Base-by-base conservation (phyloP, 257 asterid species). In the Parsonsia alboflavescens region DNA sequence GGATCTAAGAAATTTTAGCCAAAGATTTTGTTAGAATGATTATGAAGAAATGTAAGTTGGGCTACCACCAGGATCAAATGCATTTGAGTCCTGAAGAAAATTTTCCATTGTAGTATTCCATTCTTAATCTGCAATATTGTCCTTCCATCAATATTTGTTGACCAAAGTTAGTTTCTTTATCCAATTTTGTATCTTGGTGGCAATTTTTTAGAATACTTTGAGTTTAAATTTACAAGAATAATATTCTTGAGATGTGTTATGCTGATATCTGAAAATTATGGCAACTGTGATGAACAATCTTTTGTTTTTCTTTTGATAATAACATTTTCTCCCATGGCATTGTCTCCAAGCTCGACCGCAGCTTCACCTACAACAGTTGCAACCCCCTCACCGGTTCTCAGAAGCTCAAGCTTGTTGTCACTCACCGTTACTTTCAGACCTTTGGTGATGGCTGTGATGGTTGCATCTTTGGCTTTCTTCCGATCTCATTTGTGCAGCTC, bases 271-370 rank as follows among this genome's bases (percentile, higher is more conserved):
- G 39, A 68, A 33, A 22, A 11, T 69, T 10, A 10, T 48, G 26
- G 52, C 41, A 11, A 28, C 7, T 48, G 8, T 69, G 59, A 42
- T 30, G 26, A 64, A 11, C 22, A 10, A 28, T 41, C 19, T 30
- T 12, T 69, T 48, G 10, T 70, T 15, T 72, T 42, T 0, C 2
- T 13, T 63, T 77, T 5, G 62, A 48, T 8, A 72, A 39, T 84
- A 91, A 33, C 91, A 72, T 73, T 66, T 22, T 73, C 97, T 58
- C 97, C 97, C 17, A 0, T n/a, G 21, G 86, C 85, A 21, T 1
- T 70, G 28, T 73, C 96, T 54, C 92, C 97, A 4, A 79, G 81
- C 78, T 21, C 80, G 0, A 57, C 74, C 8, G 78, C 84, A 0
- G 83, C 79, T 48, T 75, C 85, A 75, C 91, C 93, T 11, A 49